Conservation (phyloP, 768 basidiomycete genomes). For the Leucocoprinus sp. region DNA sequence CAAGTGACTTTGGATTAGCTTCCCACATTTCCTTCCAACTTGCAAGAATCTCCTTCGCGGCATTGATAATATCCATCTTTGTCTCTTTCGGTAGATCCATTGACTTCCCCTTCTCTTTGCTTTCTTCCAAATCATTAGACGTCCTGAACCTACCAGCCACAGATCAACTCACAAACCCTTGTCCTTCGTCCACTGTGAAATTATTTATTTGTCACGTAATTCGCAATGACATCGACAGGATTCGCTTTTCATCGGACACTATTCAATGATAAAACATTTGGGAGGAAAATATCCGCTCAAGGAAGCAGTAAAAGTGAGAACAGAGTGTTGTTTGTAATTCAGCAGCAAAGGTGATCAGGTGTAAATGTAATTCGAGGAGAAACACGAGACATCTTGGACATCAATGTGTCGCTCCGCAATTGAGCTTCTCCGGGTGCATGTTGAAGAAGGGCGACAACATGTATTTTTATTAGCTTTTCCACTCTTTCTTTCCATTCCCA, state of each 20-base stretch:
- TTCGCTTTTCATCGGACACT: slow-evolving; percentile 44
- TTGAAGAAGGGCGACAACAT: no score
- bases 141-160: slow-evolving; percentile 65
- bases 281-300: slow-evolving; percentile 72
- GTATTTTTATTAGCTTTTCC: no score
- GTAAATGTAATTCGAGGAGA: slow-evolving; percentile 61
- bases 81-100: slow-evolving; percentile 21
- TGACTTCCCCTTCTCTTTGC: slow-evolving; percentile 28
- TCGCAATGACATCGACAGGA: slow-evolving; percentile 67
- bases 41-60: slow-evolving; percentile 57
- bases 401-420: no score
- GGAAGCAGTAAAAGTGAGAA: slow-evolving; percentile 38
- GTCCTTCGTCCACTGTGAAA: slow-evolving; percentile 80
- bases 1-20: slow-evolving; percentile 65
- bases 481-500: no score
- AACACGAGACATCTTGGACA: slow-evolving; percentile 56
- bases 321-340: slow-evolving; percentile 49
- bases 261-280: slow-evolving; percentile 41
- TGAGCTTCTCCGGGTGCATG: no score
- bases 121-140: slow-evolving; percentile 30
- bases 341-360: slow-evolving; percentile 54
- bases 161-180: slow-evolving; percentile 73
- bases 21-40: slow-evolving; percentile 75
- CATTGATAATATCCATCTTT: slow-evolving; percentile 52
- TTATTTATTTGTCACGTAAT: slow-evolving; percentile 58